These are phyloP conservation scores for Nematocida displodere DNA, from an alignment of 371 early-diverging fungal species.

Conservation along the genomic window DNA sequence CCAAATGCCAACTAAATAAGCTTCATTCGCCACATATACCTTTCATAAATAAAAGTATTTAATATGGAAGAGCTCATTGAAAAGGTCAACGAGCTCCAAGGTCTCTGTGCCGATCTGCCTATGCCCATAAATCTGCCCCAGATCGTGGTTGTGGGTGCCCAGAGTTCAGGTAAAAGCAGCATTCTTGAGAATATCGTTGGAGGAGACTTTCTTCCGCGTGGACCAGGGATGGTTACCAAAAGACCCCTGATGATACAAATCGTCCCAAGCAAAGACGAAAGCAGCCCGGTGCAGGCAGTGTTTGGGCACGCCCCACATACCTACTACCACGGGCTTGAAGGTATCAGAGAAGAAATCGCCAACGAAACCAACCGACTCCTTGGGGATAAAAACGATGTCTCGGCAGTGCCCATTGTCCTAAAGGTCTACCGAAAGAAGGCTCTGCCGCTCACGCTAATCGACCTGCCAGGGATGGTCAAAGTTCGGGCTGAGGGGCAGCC, in stretches of 20 bases:
- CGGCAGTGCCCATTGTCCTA: conserved; percentile 78
- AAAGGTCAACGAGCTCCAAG: conserved; percentile 76
- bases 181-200: conserved; percentile 96
- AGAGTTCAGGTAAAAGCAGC: conserved; percentile 92
- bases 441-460: conserved; percentile 87
- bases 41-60: not conserved
- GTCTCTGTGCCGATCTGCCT: conserved; percentile 75
- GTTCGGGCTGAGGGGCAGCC: conserved; percentile 91
- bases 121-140: conserved; percentile 80
- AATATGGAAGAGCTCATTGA: conserved; percentile 50
- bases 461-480: conserved; percentile 83
- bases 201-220: conserved; percentile 88
- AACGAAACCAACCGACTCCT: conserved; percentile 77
- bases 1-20: no score
- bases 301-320: conserved; percentile 38
- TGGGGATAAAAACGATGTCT: conserved; percentile 74
- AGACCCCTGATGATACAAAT: conserved; percentile 93
- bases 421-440: conserved; percentile 81
- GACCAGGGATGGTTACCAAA: conserved; percentile 91
- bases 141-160: conserved; percentile 91
- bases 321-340: conserved; percentile 67
- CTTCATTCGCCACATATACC: no score
- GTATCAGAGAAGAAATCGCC: conserved; percentile 79
- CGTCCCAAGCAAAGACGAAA: not conserved
- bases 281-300: not conserved